Evolutionary conservation across 1,284 basidiomycete species (phyloP).

Genomic region (Ceratobasidium sp.): DNA sequence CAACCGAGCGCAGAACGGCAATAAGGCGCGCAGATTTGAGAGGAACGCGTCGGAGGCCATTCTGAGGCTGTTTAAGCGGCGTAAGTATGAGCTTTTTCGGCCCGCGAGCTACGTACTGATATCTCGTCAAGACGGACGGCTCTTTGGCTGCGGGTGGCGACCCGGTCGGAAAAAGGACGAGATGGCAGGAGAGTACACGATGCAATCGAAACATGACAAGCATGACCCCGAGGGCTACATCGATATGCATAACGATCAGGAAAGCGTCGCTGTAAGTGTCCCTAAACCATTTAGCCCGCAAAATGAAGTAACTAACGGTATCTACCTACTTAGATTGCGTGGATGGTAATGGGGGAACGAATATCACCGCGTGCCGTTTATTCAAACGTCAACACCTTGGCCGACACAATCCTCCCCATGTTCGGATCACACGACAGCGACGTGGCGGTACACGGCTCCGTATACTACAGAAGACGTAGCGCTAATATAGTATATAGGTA

Average conservation of each 20-base stretch:
- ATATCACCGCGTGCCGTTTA: slow-evolving; percentile 11
- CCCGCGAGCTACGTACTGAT: neutral
- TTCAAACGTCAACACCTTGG: neutral
- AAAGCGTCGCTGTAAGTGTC: neutral
- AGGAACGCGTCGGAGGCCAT: neutral
- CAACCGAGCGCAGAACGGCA: slow-evolving; percentile 12
- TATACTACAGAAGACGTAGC: neutral
- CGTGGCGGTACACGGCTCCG: neutral
- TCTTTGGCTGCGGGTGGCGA: slow-evolving; percentile 4
- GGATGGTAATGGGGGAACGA: neutral
- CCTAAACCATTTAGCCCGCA: neutral
- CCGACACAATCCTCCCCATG: neutral
- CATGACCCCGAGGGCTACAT: slow-evolving; percentile 8
- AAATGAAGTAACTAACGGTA: neutral
- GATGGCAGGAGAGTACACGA: neutral
- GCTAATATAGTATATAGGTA: neutral
- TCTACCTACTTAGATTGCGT: neutral
- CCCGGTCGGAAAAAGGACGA: neutral
- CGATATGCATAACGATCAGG: slow-evolving; percentile 3
- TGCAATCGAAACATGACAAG: neutral
- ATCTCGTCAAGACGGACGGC: neutral
- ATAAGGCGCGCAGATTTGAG: neutral
- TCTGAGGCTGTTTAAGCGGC: neutral
- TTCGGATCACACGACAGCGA: slow-evolving; percentile 26
- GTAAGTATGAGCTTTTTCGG: too few species aligned